phyloP scores from a whole-genome alignment of 108 stramenopile genomes.

The Cylindrotheca fusiformis region DNA sequence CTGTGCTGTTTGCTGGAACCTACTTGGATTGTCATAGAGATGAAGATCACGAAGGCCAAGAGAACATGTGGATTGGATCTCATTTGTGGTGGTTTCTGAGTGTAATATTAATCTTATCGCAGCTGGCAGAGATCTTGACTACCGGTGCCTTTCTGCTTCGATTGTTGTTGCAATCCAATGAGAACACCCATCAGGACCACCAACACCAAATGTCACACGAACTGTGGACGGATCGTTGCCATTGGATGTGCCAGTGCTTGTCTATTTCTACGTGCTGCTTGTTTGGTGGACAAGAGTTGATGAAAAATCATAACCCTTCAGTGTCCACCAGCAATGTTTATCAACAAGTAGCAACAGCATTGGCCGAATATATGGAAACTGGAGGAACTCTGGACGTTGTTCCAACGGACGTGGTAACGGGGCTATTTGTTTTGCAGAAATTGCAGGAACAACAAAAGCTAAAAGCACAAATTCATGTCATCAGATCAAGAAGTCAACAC shows the following conservation, averaged over 20 bases:
- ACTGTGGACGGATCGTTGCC: conserved; percentile 66
- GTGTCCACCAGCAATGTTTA: conserved; percentile 28
- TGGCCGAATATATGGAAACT: conserved; percentile 83
- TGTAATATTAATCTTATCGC: conserved; percentile 24
- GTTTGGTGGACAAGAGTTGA: conserved; percentile 77
- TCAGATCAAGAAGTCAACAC: conserved; percentile 15
- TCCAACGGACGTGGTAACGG: conserved; percentile 76
- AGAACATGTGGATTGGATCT: conserved; percentile 15
- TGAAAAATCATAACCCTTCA: conserved; percentile 10
- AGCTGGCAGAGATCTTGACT: conserved; percentile 30
- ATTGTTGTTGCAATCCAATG: conserved; percentile 7
- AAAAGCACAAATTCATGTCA: conserved; percentile 38
- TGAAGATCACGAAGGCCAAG: not conserved
- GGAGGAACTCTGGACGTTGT: conserved; percentile 75
- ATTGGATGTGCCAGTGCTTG: conserved; percentile 56
- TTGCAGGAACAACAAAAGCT: conserved; percentile 67
- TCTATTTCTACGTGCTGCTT: conserved; percentile 71
- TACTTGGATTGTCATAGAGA: conserved; percentile 15
- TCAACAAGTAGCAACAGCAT: conserved; percentile 65
- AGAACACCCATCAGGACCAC: conserved; percentile 2
- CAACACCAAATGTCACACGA: conserved; percentile 54
- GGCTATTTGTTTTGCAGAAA: conserved; percentile 70
- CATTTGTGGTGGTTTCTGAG: conserved; percentile 31
- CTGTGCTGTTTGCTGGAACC: conserved; percentile 11
- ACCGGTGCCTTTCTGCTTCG: conserved; percentile 20